Conservation (phyloP, 371 early-diverging fungal genomes). For the Neoconidiobolus thromboides region DNA sequence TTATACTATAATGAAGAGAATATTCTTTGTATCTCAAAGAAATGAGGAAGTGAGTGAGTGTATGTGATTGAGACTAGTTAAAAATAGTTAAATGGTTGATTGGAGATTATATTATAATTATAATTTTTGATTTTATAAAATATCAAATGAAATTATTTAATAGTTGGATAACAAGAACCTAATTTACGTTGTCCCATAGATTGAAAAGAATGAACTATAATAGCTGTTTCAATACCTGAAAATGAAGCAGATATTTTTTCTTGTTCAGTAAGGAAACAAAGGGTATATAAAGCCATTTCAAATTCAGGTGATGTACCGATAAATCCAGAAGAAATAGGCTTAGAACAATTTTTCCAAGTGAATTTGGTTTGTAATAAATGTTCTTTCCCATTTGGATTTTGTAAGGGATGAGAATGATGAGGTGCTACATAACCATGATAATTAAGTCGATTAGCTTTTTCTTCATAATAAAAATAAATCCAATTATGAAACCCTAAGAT, state of each 20-base stretch:
- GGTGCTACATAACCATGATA: constrained; percentile 24
- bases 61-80: too few relatives aligned
- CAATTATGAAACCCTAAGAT: constrained; percentile 33
- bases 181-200: background rate
- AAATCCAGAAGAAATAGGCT: constrained; percentile 20
- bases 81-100: too few relatives aligned
- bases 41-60: too few relatives aligned
- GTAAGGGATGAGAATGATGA: constrained; percentile 4
- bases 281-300: constrained; percentile 28
- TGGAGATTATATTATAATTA: too few relatives aligned
- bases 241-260: constrained; percentile 1
- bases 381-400: constrained; percentile 9
- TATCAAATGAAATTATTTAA: background rate
- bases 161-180: constrained; percentile 5
- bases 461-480: constrained; percentile 21
- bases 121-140: background rate
- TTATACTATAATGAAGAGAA: too few relatives aligned
- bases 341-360: constrained; percentile 16
- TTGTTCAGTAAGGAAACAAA: constrained; percentile 7
- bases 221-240: constrained; percentile 4
- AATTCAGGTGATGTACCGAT: constrained; percentile 30
- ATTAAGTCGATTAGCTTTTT: constrained; percentile 16
- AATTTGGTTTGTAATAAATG: constrained; percentile 15
- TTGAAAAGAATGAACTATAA: constrained; percentile 1
- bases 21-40: too few relatives aligned